Evolutionary conservation across 148 eudicot species (phyloP).

Genomic region (Pouteria glomerata): DNA sequence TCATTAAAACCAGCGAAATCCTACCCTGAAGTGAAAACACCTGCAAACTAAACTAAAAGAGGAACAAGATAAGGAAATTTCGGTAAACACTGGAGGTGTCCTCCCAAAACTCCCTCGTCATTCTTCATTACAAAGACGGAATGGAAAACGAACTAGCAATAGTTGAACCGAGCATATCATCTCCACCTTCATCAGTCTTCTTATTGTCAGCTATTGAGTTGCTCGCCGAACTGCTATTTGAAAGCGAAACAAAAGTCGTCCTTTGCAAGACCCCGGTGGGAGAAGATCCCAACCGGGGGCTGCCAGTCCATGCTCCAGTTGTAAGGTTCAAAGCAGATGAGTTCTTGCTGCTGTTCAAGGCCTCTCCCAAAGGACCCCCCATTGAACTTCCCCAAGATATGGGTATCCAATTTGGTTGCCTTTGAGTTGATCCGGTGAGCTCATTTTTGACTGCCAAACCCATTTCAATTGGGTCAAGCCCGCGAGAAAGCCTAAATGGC

Average conservation of each 20-base stretch:
- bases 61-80: too few relatives aligned
- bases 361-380: conserved; percentile 82
- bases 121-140: conserved; percentile 30
- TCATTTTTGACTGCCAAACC: conserved; percentile 29
- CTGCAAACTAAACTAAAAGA: not conserved
- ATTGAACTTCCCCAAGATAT: conserved; percentile 52
- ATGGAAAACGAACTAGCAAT: conserved; percentile 35
- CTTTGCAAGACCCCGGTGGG: conserved; percentile 62
- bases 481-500: conserved; percentile 41
- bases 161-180: conserved; percentile 41
- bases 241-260: conserved; percentile 41
- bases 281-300: conserved; percentile 35
- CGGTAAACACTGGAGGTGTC: too few relatives aligned
- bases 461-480: conserved; percentile 39
- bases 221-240: conserved; percentile 64
- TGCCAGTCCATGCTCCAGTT: conserved; percentile 30
- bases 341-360: conserved; percentile 29
- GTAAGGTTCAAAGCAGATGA: conserved; percentile 34
- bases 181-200: conserved; percentile 28
- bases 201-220: conserved; percentile 38
- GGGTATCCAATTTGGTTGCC: conserved; percentile 40
- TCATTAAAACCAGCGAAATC: not conserved
- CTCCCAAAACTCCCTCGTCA: too few relatives aligned
- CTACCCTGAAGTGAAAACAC: not conserved
- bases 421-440: conserved; percentile 14